Evolutionary conservation across 805 yeast species (phyloP), one percentile per base, ranked within the genome.

Genomic region (Candida hispaniensis): DNA sequence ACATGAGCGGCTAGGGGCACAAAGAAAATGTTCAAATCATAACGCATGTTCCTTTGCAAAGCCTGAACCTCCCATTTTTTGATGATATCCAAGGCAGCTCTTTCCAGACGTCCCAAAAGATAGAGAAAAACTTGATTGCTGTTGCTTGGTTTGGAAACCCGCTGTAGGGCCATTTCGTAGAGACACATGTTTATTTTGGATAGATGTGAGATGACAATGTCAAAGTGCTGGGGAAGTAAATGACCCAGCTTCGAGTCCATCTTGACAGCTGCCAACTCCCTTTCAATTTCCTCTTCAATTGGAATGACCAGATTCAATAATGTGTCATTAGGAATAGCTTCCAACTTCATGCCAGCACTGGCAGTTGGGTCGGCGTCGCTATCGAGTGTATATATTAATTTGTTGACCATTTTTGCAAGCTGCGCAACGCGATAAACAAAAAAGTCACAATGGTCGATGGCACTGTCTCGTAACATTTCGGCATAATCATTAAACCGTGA

Each of bases 1-100:
- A 32, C 36, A 8, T 23, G 23, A 10, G 36, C 36, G 12, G 23
- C 28, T 18, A 32, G 9, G 4, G 36, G 36, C 5, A 32, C n/a
- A 6, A 32, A 32, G n/a, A 28, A 32, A 10, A 32, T 32, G 17
- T 23, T 21, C 17, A 32, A 27, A 2, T 27, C 28, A 5, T 23
- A 23, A 3, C 36, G 16, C 18, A 32, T 5, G 10, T 22, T 23
- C 2, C 21, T 12, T 4, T 28, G 24, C 12, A 23, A 11, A 3
- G 36, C 23, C 18, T 32, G 24, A 6, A 20, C 16, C 0, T 18
- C 36, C 12, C 23, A 32, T 8, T 28, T 27, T 4, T 28, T 10
- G 6, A 32, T 13, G 28, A 32, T 23, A n/a, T 22, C 28, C 4
- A 23, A 10, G 6, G 36, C 36, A 4, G 24, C 36, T 10, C 28